Conservation (phyloP, 164 flowering plant species). For the Piper betle region DNA sequence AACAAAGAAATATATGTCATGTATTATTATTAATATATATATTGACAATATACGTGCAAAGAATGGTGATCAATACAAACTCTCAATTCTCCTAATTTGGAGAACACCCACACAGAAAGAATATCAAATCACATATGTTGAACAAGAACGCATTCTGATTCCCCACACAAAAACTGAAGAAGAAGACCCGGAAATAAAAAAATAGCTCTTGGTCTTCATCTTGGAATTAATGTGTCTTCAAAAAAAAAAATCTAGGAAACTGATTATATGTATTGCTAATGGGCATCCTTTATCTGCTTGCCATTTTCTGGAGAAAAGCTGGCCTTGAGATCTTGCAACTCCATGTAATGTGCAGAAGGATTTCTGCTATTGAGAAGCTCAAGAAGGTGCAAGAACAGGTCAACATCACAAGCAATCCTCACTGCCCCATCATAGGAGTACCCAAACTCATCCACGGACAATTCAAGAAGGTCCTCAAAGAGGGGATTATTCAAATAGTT, state of each 20-base stretch:
- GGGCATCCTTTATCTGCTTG: not conserved
- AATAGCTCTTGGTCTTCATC: not conserved
- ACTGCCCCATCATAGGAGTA: slow-evolving; percentile 28
- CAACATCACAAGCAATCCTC: slow-evolving; percentile 27
- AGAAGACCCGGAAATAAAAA: not conserved
- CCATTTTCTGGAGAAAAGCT: slow-evolving; percentile 9
- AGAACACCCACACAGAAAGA: too few relatives aligned
- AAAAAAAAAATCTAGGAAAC: too few relatives aligned
- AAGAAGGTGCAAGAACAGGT: slow-evolving; percentile 18
- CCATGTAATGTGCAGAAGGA: slow-evolving; percentile 25
- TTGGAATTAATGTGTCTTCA: too few relatives aligned
- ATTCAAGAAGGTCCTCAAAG: slow-evolving; percentile 20
- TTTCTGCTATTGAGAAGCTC: slow-evolving; percentile 21
- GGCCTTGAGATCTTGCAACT: slow-evolving; percentile 20
- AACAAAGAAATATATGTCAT: too few relatives aligned
- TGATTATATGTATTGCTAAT: not conserved
- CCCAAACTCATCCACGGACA: slow-evolving; percentile 27
- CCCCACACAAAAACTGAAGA: not conserved
- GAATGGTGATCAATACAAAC: too few relatives aligned
- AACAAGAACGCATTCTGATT: not conserved
- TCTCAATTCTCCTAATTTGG: too few relatives aligned
- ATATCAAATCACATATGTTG: not conserved
- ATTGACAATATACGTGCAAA: too few relatives aligned
- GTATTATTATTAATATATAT: too few relatives aligned
- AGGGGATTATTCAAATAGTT: slow-evolving; percentile 26